phyloP scores from a whole-genome alignment of 352 stramenopile genomes.

The Pythium utonaiense region DNA sequence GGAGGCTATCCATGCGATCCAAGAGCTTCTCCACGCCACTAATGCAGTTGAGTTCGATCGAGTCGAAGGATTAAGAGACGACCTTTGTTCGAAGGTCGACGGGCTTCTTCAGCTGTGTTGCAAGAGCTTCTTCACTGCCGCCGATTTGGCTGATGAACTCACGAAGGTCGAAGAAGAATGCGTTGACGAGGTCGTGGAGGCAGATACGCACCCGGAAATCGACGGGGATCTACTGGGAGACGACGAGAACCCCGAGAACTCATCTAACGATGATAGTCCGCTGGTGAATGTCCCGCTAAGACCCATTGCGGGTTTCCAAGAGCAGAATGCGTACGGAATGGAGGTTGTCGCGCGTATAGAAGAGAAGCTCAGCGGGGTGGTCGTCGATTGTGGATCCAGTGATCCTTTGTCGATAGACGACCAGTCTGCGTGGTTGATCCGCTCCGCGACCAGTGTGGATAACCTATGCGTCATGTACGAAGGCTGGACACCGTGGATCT shows the following conservation, averaged over 20 bases:
- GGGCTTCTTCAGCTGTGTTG: slow-evolving; percentile 46
- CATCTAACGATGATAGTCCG: slow-evolving; percentile 4
- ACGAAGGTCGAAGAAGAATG: slow-evolving; percentile 25
- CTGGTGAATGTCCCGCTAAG: neutral
- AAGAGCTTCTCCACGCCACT: neutral
- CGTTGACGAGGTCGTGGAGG: neutral
- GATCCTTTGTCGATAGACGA: slow-evolving; percentile 61
- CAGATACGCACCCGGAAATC: neutral
- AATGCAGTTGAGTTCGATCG: neutral
- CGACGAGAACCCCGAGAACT: slow-evolving; percentile 3
- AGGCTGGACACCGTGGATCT: slow-evolving; percentile 89
- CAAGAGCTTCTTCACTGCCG: slow-evolving; percentile 65
- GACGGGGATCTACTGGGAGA: neutral
- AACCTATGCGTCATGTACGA: slow-evolving; percentile 89
- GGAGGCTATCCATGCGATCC: neutral
- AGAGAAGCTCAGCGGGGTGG: slow-evolving; percentile 61
- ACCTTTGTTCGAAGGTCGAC: slow-evolving; percentile 19
- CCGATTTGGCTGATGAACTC: slow-evolving; percentile 53
- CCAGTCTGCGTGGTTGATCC: slow-evolving; percentile 78
- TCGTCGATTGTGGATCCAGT: slow-evolving; percentile 27
- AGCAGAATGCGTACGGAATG: slow-evolving; percentile 46
- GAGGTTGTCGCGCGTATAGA: slow-evolving; percentile 73
- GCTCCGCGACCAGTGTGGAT: slow-evolving; percentile 70
- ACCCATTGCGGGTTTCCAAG: slow-evolving; percentile 22
- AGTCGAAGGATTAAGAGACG: neutral